phyloP scores from a whole-genome alignment of 2,329 filamentous ascomycete species.

The Rutstroemia sp. region DNA sequence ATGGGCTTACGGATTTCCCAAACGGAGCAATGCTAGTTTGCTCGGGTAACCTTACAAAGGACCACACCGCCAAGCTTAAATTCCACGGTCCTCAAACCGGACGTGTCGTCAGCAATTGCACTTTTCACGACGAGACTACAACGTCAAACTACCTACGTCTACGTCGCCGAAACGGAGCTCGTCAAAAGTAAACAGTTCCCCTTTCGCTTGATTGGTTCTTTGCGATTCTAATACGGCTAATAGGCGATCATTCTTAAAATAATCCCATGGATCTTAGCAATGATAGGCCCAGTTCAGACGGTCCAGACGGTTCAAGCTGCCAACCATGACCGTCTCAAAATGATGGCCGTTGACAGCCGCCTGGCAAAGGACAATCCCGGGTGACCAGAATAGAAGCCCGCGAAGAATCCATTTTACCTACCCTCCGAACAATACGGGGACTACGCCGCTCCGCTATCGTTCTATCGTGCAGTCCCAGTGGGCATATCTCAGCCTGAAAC shows the following conservation, averaged over 20 bases:
- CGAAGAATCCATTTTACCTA: neutral
- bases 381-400: neutral
- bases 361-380: neutral
- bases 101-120: constrained; percentile 3
- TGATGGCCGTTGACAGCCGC: neutral
- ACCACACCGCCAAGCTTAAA: neutral
- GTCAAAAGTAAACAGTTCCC: neutral
- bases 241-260: too few species aligned
- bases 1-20: neutral
- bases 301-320: neutral
- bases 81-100: neutral
- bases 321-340: neutral
- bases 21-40: neutral
- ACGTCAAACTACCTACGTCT: neutral
- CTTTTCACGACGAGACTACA: neutral
- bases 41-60: neutral
- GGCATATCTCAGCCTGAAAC: constrained; percentile 5
- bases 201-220: neutral
- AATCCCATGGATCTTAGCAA: neutral
- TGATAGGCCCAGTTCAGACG: neutral
- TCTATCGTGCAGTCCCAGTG: neutral
- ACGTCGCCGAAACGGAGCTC: neutral
- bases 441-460: constrained; percentile 11
- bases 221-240: too few species aligned
- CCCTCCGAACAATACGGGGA: constrained; percentile 9